These are phyloP conservation scores for Magnusiomyces starmeri DNA, from an alignment of 1,139 yeast species.

Conservation along the genomic window DNA sequence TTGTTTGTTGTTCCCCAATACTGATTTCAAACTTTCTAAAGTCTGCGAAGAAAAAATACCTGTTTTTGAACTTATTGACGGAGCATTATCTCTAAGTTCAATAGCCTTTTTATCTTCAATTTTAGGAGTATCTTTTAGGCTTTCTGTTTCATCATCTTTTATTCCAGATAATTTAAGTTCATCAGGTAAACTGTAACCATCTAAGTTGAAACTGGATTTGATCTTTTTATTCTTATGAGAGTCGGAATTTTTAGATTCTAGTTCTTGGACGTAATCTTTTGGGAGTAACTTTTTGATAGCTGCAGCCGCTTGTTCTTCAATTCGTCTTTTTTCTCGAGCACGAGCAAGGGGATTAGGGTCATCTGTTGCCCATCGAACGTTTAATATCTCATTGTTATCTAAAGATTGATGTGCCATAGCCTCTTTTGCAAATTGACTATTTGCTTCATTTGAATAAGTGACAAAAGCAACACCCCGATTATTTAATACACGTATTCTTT, in stretches of 20 bases:
- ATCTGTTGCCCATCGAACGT: conserved; percentile 82
- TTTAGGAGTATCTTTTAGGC: background rate
- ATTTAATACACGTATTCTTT: conserved; percentile 51
- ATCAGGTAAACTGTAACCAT: too few relatives aligned
- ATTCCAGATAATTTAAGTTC: too few relatives aligned
- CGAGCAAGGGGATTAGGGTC: conserved; percentile 75
- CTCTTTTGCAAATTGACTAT: conserved; percentile 91
- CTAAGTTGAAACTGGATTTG: background rate
- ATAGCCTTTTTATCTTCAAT: too few relatives aligned
- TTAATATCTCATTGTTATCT: conserved; percentile 55
- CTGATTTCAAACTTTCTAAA: background rate
- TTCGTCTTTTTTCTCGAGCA: conserved; percentile 38
- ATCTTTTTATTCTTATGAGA: background rate
- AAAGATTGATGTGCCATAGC: conserved; percentile 82
- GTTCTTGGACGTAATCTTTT: conserved; percentile 14
- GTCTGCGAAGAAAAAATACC: background rate
- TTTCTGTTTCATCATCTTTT: background rate
- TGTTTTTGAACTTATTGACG: too few relatives aligned
- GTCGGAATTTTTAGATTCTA: background rate
- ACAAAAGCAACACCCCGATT: conserved; percentile 73
- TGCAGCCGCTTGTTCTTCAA: conserved; percentile 38
- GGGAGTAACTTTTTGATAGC: conserved; percentile 34
- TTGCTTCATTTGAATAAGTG: conserved; percentile 56
- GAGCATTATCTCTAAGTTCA: too few relatives aligned
- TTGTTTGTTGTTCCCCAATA: background rate